Base-by-base conservation (phyloP, 805 yeast species). In the Saccharomyces jurei region DNA sequence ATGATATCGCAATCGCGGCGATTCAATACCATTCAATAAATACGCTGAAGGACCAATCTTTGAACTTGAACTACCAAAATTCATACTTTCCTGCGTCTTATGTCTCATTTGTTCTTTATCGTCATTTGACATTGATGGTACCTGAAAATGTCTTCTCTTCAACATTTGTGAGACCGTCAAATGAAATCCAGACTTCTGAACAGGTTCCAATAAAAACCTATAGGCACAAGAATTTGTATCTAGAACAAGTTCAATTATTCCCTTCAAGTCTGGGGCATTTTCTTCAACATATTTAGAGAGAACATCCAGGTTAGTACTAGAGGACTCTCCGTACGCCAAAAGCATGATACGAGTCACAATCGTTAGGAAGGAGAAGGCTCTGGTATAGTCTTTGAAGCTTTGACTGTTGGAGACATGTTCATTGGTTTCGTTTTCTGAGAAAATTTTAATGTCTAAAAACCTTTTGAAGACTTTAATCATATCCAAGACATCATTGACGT, bases 281-380 rank as follows among this genome's bases (percentile, higher is more conserved):
- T 82, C 84, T 52, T 77, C 74, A 63, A 86, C 81, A 60, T 84
- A 79, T 58, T 83, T 82, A 56, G 75, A 70, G 46, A 89, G 73
- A 66, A 87, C 91, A 14, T 72, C 76, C 2, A 80, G 72, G 0
- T 89, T 86, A 54, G 82, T 48, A 9, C 53, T 53, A n/a, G 54
- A 50, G 6, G 54, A 50, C 5, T 52, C 53, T 49, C 58, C 53
- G 46, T 51, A 63, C 3, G 56, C 52, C 28, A 56, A 32, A 13
- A 62, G 44, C 41, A 60, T 50, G 13, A 61, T 55, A 48, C 62
- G 63, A 26, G 58, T 28, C 4, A 59, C 51, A 6, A 66, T 54
- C 13, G 62, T 54, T 4, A 63, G 41, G 50, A 65, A 61, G 9
- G 61, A 57, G 2, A 58, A 14, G 4, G 56, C 28, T 28, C 65